phyloP scores from a whole-genome alignment of 2,329 filamentous ascomycete genomes.

The Mycocentrospora acerina region DNA sequence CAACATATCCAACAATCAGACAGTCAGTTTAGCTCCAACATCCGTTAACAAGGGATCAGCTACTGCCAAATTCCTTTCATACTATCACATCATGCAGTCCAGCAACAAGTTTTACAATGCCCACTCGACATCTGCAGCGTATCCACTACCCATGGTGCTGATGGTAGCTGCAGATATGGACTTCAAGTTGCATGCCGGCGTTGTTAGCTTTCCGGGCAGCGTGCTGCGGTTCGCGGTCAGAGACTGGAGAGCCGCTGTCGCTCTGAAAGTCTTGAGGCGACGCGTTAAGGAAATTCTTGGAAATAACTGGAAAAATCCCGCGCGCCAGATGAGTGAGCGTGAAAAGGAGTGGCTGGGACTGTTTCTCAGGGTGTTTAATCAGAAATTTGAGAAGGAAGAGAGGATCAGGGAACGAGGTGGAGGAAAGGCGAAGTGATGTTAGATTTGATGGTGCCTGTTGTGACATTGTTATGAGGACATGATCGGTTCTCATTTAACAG shows the following conservation, averaged over 20 bases:
- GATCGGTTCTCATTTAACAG: too few species aligned
- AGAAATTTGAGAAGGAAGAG: constrained; percentile 36
- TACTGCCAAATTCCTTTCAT: constrained; percentile 76
- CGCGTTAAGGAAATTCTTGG: constrained; percentile 75
- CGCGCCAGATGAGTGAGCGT: constrained; percentile 40
- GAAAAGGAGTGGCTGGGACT: constrained; percentile 47
- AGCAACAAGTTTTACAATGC: constrained; percentile 82
- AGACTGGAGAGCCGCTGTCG: constrained; percentile 89
- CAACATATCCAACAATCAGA: constrained; percentile 90
- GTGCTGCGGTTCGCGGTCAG: constrained; percentile 78
- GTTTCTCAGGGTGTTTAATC: constrained; percentile 32
- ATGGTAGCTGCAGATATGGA: constrained; percentile 81
- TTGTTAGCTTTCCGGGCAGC: constrained; percentile 85
- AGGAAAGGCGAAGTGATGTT: constrained; percentile 28
- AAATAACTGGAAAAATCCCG: constrained; percentile 63
- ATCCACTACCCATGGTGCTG: constrained; percentile 70
- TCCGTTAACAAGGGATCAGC: constrained; percentile 77
- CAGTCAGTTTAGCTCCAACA: constrained; percentile 80
- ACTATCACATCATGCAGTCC: constrained; percentile 96
- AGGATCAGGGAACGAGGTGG: constrained; percentile 29
- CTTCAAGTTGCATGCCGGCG: constrained; percentile 86
- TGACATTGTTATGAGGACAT: too few species aligned
- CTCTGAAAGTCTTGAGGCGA: constrained; percentile 76
- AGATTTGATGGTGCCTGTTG: too few species aligned
- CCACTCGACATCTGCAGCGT: constrained; percentile 67